A percentile compares a stretch with the other conserved stretches of the same genome.
Conservation (phyloP, 352 stramenopile genomes). For the Globisporangium canariense region DNA sequence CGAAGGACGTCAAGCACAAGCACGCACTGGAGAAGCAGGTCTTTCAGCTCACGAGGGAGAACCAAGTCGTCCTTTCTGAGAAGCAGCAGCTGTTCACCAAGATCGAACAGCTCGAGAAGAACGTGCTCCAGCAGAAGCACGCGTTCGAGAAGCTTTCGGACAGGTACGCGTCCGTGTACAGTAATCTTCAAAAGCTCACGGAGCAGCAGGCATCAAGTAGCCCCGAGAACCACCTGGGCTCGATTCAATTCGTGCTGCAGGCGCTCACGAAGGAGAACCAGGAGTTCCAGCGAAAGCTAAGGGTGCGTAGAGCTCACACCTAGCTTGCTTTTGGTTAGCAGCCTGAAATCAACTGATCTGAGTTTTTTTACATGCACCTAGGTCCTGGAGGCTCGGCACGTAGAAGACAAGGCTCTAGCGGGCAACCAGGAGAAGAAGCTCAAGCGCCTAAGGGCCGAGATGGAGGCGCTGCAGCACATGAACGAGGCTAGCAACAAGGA, state of each 20-base stretch:
- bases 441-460: constrained; percentile 63
- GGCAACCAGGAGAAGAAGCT: constrained; percentile 65
- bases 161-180: constrained; percentile 48
- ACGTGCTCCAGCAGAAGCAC: constrained; percentile 47
- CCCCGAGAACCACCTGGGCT: constrained; percentile 15
- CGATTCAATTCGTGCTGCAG: constrained; percentile 47
- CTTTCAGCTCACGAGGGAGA: constrained; percentile 31
- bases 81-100: constrained; percentile 34
- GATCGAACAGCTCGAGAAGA: constrained; percentile 44
- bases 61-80: constrained; percentile 33
- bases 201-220: constrained; percentile 27
- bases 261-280: constrained; percentile 68
- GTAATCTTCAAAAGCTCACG: constrained; percentile 51
- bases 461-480: constrained; percentile 77
- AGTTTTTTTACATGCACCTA: constrained; percentile 9
- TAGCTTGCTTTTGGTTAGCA: too few relatives aligned
- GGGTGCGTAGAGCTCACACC: constrained; percentile 19
- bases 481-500: constrained; percentile 38
- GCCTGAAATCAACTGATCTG: neutral
- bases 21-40: constrained; percentile 41
- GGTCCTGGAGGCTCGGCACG: constrained; percentile 58
- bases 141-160: constrained; percentile 68
- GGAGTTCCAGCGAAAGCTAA: constrained; percentile 58
- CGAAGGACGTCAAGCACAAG: constrained; percentile 18
- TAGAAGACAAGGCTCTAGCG: constrained; percentile 51